These are phyloP conservation scores for Niveomyces coronatus DNA, from an alignment of 2,329 filamentous ascomycete genomes.

Conservation along the genomic window DNA sequence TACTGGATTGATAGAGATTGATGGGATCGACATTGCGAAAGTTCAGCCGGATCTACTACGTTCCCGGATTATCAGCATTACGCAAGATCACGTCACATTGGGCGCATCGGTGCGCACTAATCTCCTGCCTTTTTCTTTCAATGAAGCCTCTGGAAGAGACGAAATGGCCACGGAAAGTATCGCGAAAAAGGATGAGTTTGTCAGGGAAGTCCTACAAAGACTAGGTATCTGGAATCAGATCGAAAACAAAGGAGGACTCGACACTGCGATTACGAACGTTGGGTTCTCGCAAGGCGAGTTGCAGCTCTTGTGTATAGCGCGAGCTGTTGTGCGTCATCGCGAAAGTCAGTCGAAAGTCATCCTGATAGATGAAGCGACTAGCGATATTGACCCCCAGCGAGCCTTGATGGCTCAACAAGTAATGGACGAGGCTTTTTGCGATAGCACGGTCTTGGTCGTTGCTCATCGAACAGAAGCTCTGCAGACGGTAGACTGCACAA, in stretches of 20 bases:
- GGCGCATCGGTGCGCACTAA: conserved; percentile 33
- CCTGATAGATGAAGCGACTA: too few species aligned
- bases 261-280: conserved; percentile 19
- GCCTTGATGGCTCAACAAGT: too few species aligned
- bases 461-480: too few species aligned
- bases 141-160: not conserved
- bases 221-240: conserved; percentile 29
- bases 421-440: too few species aligned
- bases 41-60: conserved; percentile 30
- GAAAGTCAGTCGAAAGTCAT: not conserved
- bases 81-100: conserved; percentile 35
- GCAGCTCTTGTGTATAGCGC: conserved; percentile 6
- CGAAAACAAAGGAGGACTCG: conserved; percentile 22
- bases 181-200: conserved; percentile 3
- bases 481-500: too few species aligned
- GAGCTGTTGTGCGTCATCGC: conserved; percentile 12
- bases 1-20: conserved; percentile 25
- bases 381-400: too few species aligned
- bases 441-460: too few species aligned
- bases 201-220: conserved; percentile 28
- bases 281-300: conserved; percentile 20
- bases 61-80: conserved; percentile 29
- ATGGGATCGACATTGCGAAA: conserved; percentile 29
- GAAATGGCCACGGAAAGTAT: conserved; percentile 16
- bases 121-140: conserved; percentile 24